A percentile compares a stretch with the other conserved stretches of the same genome.
These are phyloP conservation scores for Colletotrichum sp. DNA, from an alignment of 2,329 filamentous ascomycete species.

Conservation along the genomic window DNA sequence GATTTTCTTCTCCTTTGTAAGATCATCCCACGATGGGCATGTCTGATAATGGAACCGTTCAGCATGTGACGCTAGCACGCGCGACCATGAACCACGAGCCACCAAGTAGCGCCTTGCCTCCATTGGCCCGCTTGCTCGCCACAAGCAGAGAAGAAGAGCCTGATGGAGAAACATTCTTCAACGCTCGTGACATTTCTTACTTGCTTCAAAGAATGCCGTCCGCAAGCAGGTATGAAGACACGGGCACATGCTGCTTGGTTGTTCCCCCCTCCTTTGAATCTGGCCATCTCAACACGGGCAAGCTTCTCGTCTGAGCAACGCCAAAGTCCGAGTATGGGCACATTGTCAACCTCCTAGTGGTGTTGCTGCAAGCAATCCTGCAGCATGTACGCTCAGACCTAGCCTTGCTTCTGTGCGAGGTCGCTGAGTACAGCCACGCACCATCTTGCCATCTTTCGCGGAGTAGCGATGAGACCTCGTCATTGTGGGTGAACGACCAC, in stretches of 20 bases:
- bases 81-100: not conserved
- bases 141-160: not conserved
- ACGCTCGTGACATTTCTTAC: not conserved
- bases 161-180: not conserved
- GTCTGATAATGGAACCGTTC: not conserved
- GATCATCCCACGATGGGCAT: not conserved
- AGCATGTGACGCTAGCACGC: conserved; percentile 5
- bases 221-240: not conserved
- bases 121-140: not conserved
- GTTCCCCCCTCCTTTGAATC: not conserved
- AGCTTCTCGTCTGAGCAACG: not conserved
- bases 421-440: conserved; percentile 4
- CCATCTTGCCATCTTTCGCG: not conserved
- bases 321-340: not conserved
- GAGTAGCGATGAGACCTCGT: not conserved
- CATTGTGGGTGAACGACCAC: not conserved
- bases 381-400: conserved; percentile 23
- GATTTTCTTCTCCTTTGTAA: not conserved
- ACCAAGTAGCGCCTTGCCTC: not conserved
- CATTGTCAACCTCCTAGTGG: not conserved
- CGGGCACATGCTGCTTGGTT: not conserved
- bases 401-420: conserved; percentile 11
- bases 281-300: not conserved
- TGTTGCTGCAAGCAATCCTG: conserved; percentile 21
- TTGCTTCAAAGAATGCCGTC: not conserved